phyloP scores from a whole-genome alignment of 495 filamentous ascomycete genomes.

The Penicillium manginii region DNA sequence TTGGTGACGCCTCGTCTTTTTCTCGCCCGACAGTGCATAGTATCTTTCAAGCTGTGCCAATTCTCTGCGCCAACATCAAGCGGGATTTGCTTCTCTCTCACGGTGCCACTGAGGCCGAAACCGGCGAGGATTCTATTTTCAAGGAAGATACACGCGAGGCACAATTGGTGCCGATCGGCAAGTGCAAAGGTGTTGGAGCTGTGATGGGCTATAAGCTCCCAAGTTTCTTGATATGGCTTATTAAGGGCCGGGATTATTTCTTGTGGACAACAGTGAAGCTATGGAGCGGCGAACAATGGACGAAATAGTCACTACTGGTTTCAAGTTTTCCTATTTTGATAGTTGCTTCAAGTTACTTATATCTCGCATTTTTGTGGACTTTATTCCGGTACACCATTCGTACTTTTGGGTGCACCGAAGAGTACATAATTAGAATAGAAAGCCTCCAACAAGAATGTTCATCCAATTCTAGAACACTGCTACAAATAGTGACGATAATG shows the following conservation, averaged over 20 bases:
- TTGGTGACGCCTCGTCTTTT: conserved; percentile 45
- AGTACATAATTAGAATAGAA: too few relatives aligned
- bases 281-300: conserved; percentile 58
- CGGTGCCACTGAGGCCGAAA: conserved; percentile 4
- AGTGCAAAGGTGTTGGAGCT: conserved; percentile 57
- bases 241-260: conserved; percentile 68
- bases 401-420: too few relatives aligned
- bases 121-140: conserved; percentile 25
- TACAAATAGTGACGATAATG: too few relatives aligned
- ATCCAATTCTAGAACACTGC: too few relatives aligned
- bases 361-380: too few relatives aligned
- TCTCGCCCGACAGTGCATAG: conserved; percentile 40
- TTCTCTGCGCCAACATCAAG: conserved; percentile 49
- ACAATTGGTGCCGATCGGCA: conserved; percentile 60
- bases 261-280: conserved; percentile 49
- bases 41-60: conserved; percentile 42
- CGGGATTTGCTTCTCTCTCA: conserved; percentile 36
- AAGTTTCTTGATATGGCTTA: conserved; percentile 57
- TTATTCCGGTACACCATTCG: too few relatives aligned
- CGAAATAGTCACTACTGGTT: conserved; percentile 31
- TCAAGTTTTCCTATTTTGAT: background rate
- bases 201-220: conserved; percentile 57
- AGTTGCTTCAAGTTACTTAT: background rate
- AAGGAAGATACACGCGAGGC: conserved; percentile 48
- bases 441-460: too few relatives aligned